Evolutionary conservation across 2,329 filamentous ascomycete species (phyloP), one percentile per base, ranked within the genome.

Genomic region (Hansfordia pulvinata): DNA sequence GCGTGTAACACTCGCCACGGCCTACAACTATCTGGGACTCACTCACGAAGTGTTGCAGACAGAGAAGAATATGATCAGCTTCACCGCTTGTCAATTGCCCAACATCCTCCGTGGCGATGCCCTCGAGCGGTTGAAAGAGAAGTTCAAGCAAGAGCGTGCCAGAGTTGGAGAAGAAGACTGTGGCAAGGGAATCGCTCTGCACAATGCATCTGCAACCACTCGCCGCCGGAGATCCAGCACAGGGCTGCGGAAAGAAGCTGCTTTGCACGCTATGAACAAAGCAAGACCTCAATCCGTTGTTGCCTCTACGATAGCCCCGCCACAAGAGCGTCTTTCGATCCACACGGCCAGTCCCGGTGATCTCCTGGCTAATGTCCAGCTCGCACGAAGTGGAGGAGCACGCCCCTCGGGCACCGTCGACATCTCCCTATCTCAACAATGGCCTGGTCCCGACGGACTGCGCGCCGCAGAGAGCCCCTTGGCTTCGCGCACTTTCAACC

Each of bases 61-160:
- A 1, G 90, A 98, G 47, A 83, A 82, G 47, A 76, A 83, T 35
- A 93, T 98, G 80, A 79, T 90, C 47, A 82, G 81, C 38, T 94
- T 85, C 47, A 94, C 88, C 0, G 78, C 75, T 12, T 90, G 85
- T 43, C 85, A 96, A 44, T 60, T 98, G 23, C 90, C 92, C 1
- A 93, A 93, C 40, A 78, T 90, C 32, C 61, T 98, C 6, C 75
- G 86, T 17, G 90, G 90, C 5, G 71, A 81, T 31, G 81, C 88
- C 1, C 47, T 98, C 19, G 72, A 80, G 34, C 67, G 88, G 12
- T 56, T 98, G 12, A 96, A 96, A 47, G 83, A 93, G 38, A 98
- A 96, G 43, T 98, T 98, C 42, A 70, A 67, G 19, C 69, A 74
- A 10, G 90, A 98, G 44, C 70, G 78, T 37, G 85, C 94, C 42